A percentile compares a stretch with the other conserved stretches of the same genome.
These are phyloP conservation scores for Citrus reticulata DNA, from an alignment of 345 rosid species.

Conservation along the genomic window DNA sequence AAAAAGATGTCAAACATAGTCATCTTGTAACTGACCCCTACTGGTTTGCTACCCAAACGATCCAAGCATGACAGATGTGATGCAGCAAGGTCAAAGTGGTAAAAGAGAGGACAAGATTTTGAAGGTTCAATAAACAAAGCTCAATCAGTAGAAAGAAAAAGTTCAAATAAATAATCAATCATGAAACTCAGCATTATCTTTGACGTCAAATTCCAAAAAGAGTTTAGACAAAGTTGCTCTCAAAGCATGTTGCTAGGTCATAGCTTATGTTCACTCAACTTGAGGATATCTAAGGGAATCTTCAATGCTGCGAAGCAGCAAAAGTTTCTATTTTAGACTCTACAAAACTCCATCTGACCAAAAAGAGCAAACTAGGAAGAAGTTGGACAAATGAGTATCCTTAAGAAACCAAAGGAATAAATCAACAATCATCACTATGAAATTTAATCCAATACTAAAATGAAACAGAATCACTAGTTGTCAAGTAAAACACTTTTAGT, in stretches of 20 bases:
- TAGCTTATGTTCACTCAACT: background rate
- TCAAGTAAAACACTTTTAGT: too few relatives aligned
- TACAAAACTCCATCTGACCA: background rate
- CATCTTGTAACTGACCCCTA: background rate
- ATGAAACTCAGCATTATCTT: background rate
- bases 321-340: background rate
- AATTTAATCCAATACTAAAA: too few relatives aligned
- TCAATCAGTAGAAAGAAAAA: background rate
- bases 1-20: background rate
- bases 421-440: background rate
- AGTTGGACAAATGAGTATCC: background rate
- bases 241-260: background rate
- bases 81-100: background rate
- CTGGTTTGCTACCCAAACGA: background rate
- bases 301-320: background rate
- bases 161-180: background rate
- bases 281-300: background rate
- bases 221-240: background rate
- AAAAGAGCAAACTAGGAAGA: background rate
- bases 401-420: background rate
- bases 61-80: background rate
- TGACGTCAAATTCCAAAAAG: background rate
- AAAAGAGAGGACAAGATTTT: background rate
- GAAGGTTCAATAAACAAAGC: background rate
- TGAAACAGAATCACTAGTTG: background rate